A percentile compares a stretch with the other conserved stretches of the same genome.
Evolutionary conservation across 106 monocot species (phyloP).

Genomic region (Allium fistulosum): DNA sequence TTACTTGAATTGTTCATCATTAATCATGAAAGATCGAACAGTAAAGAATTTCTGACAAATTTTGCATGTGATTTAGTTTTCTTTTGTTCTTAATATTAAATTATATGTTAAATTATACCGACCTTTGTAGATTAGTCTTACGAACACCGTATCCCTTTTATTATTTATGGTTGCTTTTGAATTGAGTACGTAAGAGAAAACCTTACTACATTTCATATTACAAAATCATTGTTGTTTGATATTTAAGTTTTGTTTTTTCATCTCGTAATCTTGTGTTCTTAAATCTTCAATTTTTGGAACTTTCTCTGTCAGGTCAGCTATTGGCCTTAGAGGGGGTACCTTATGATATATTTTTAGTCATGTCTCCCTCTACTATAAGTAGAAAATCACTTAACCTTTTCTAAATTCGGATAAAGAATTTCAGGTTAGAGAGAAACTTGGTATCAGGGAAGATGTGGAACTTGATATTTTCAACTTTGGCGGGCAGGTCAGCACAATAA

Average conservation of each 20-base stretch:
- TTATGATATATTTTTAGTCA: constrained; percentile 27
- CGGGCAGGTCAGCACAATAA: no score
- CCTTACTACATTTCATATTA: background rate
- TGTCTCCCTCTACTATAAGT: constrained; percentile 27
- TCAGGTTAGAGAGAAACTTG: no score
- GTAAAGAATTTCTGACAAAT: no score
- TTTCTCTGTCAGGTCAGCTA: constrained; percentile 28
- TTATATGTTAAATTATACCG: background rate
- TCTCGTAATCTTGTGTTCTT: no score
- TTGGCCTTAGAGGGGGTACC: constrained; percentile 19
- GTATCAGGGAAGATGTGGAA: no score
- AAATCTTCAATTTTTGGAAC: no score
- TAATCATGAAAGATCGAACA: no score
- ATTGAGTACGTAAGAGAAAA: constrained; percentile 24
- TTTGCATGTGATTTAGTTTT: background rate
- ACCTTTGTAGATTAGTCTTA: constrained; percentile 38
- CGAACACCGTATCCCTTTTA: constrained; percentile 30
- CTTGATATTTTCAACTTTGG: no score
- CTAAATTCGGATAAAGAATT: background rate
- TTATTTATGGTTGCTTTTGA: constrained; percentile 40
- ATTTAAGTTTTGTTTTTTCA: no score
- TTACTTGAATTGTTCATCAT: no score
- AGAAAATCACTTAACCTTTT: background rate
- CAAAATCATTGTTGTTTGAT: no score
- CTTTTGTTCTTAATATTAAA: background rate